phyloP scores from a whole-genome alignment of 1,284 basidiomycete species.

The Anthracocystis setariae region DNA sequence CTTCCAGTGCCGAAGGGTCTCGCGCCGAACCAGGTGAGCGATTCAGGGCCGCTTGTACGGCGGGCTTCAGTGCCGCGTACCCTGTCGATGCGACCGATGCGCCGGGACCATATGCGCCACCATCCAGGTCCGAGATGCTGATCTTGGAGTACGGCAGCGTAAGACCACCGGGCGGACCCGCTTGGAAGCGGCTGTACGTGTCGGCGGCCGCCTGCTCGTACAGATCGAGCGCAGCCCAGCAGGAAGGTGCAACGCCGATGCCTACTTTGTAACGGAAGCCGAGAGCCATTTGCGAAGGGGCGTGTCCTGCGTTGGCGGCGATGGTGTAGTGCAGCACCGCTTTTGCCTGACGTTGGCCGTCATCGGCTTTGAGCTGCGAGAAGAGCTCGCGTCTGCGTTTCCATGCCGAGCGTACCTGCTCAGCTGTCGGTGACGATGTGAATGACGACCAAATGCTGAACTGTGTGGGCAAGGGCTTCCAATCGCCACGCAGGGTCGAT shows the following conservation, averaged over 20 bases:
- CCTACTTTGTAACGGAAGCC: constrained; percentile 96
- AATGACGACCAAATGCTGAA: constrained; percentile 18
- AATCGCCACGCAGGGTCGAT: constrained; percentile 46
- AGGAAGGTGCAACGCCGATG: constrained; percentile 78
- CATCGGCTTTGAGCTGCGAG: constrained; percentile 44
- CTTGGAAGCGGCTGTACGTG: constrained; percentile 77
- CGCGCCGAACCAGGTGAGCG: constrained; percentile 45
- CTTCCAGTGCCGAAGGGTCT: constrained; percentile 71
- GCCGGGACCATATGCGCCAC: constrained; percentile 90
- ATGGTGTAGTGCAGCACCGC: constrained; percentile 93
- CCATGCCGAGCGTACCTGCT: constrained; percentile 38
- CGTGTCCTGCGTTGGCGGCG: constrained; percentile 84
- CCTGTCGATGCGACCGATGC: constrained; percentile 83
- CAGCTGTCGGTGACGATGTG: constrained; percentile 27
- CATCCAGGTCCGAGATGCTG: constrained; percentile 85
- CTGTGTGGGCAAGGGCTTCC: constrained; percentile 32
- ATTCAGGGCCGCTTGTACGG: constrained; percentile 77
- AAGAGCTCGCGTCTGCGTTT: constrained; percentile 40
- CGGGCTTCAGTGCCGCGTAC: constrained; percentile 74
- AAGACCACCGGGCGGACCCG: constrained; percentile 89
- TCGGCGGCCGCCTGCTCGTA: constrained; percentile 57
- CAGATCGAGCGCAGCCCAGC: constrained; percentile 68
- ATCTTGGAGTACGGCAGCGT: constrained; percentile 84
- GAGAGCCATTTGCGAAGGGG: constrained; percentile 88
- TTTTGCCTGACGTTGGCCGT: constrained; percentile 65